Evolutionary conservation across 352 stramenopile species (phyloP), one percentile per base, ranked within the genome.

Genomic region (Pythium aristosporum): DNA sequence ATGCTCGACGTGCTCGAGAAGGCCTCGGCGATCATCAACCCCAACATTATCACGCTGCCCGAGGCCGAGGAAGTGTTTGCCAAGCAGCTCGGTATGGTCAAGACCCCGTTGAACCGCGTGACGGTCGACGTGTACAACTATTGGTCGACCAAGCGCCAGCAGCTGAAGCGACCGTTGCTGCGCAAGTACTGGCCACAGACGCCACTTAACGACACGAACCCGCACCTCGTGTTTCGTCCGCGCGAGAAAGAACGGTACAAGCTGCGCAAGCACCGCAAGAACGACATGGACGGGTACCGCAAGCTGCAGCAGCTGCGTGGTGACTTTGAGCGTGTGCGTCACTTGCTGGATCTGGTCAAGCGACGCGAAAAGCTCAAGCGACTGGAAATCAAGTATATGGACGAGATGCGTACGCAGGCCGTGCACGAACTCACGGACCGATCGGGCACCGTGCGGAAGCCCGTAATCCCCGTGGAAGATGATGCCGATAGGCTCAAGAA

Each of bases 191-290:
- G 97, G 96, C 97, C 97, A 6, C 84, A 97, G 49, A 99, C 97
- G 12, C 84, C 92, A 8, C 74, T 94, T 1, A 98, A 98, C 56
- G 97, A 99, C 77, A 98, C 94, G n/a, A 99, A 99, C 77, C 97
- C 97, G 32, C 96, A 99, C 68, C 71, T 96, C 53, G 96, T 99
- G n/a, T 99, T 99, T 74, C 92, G 97, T 18, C 96, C 96, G 21
- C 87, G 96, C 39, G 95, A 99, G 69, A 99, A 99, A 75, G 87
- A 98, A 75, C 96, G 97, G 18, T 98, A 98, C 77, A 98, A 98
- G 71, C 75, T 99, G 9, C 83, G 96, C 10, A 98, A 98, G 67
- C 96, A 98, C 64, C 87, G 95, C 59, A 96, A 98, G 72, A 98
- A 99, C 74, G 96, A 99, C 79, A 80, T 98, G 61, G 94, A 98